Conservation (phyloP, 2,329 filamentous ascomycete genomes). For the Fusarium sp. region DNA sequence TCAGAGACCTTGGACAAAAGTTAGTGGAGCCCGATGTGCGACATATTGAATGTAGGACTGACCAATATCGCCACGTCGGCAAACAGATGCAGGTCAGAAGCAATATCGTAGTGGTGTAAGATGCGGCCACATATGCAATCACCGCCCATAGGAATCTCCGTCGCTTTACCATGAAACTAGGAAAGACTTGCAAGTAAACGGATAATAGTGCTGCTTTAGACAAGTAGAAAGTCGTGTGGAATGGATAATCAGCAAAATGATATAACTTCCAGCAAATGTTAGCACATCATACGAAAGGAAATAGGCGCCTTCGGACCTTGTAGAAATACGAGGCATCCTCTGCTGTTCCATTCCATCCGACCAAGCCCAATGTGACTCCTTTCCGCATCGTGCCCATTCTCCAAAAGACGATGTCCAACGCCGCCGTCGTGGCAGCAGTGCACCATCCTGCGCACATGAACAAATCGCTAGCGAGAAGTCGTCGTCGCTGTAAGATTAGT, state of each 20-base stretch:
- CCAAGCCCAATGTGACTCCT: not conserved
- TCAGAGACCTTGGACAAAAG: not conserved
- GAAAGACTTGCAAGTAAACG: slow-evolving; percentile 25
- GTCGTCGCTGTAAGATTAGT: slow-evolving; percentile 3
- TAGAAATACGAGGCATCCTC: slow-evolving; percentile 2
- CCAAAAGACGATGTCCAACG: not conserved
- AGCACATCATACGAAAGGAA: accelerated
- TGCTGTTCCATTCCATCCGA: not conserved
- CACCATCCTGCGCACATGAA: slow-evolving; percentile 30
- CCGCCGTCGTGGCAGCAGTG: not conserved
- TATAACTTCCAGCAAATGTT: not conserved
- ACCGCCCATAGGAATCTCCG: slow-evolving; percentile 21
- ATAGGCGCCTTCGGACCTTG: not conserved
- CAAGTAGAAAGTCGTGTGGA: slow-evolving; percentile 4
- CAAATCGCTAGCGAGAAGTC: slow-evolving; percentile 11
- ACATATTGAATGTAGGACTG: not conserved
- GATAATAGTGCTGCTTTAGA: slow-evolving; percentile 17
- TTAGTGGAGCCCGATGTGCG: not conserved
- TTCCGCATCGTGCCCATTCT: not conserved
- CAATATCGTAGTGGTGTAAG: not conserved
- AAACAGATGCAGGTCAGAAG: slow-evolving; percentile 9
- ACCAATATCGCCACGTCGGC: slow-evolving; percentile 16
- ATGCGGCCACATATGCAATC: slow-evolving; percentile 2
- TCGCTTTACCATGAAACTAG: slow-evolving; percentile 22
- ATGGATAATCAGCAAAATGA: not conserved